These are phyloP conservation scores for Bruguiera parviflora DNA, from an alignment of 345 rosid species.

Conservation along the genomic window DNA sequence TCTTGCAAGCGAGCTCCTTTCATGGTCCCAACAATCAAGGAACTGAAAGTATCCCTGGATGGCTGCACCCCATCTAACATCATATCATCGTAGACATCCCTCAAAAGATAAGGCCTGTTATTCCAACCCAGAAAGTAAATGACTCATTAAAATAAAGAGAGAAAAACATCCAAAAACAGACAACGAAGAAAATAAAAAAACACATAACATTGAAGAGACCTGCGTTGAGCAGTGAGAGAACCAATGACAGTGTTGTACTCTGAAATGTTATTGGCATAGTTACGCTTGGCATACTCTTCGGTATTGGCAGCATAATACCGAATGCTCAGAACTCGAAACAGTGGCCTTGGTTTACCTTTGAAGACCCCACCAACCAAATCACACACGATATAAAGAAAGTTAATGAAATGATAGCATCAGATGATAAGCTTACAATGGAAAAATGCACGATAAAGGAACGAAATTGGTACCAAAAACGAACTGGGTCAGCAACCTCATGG, in stretches of 20 bases:
- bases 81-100: slow-evolving; percentile 90
- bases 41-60: slow-evolving; percentile 63
- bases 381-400: not conserved
- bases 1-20: slow-evolving; percentile 82
- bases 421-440: not conserved
- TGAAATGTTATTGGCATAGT: slow-evolving; percentile 65
- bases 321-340: slow-evolving; percentile 43
- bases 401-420: not conserved
- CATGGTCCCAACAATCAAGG: slow-evolving; percentile 81
- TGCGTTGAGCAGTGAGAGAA: slow-evolving; percentile 61
- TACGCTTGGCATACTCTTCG: slow-evolving; percentile 53
- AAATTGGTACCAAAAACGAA: not conserved
- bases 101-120: slow-evolving; percentile 56
- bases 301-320: slow-evolving; percentile 51
- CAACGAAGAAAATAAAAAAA: not conserved
- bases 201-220: slow-evolving; percentile 30
- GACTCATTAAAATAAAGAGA: not conserved
- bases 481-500: not conserved
- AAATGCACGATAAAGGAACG: not conserved
- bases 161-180: not conserved
- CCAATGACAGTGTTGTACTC: slow-evolving; percentile 74
- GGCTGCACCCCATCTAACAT: slow-evolving; percentile 93
- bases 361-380: not conserved
- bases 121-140: not conserved
- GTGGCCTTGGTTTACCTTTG: slow-evolving; percentile 41